Base-by-base conservation (phyloP, 2,329 filamentous ascomycete species). In the Cucurbitaria berberidis region DNA sequence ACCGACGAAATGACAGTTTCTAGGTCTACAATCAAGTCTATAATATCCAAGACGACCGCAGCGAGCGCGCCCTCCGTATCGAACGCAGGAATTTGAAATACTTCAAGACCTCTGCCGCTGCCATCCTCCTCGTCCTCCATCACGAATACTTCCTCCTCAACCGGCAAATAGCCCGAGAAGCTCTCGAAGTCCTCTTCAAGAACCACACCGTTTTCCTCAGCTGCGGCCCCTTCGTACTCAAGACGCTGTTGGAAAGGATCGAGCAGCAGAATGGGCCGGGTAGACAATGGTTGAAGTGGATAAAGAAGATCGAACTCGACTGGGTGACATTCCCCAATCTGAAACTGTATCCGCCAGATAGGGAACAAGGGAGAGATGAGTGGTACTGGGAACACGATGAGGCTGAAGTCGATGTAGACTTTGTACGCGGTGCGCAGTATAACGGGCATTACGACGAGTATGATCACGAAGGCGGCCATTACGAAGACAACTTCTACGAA, bases 261-360 rank as follows among this genome's bases (percentile, higher is more conserved):
- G 69, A 72, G 48, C 51, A 63, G 22, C 55, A 59, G 5, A 56
- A 64, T 6, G 64, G 58, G 1, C 49, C 55, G 2, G 67, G 67
- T 38, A 62, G 59, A 29, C 60, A 68, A 34, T 73, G 69, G 68
- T 61, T 75, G 30, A 54, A 53, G 29, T 70, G 66, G 63, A 53
- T 74, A 15, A 70, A 67, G 46, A 58, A 55, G 11, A 66, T 75
- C 9, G 67, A 73, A 38, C 46, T 74, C 1, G 68, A 74, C 44
- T 75, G 72, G 72, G 59, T 67, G 30, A 75, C 71, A 0, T 69
- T 75, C 34, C 72, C 72, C 1, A 69, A 70, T 32, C 57, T 75
- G 35, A 51, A 58, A 15, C 51, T 59, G 30, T 74, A 74, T 45
- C 71, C 70, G 1, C 72, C 71, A 8, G 61, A 70, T 15, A 45